These are phyloP conservation scores for Sporothrix luriei DNA, from an alignment of 2,329 filamentous ascomycete species.

Conservation along the genomic window DNA sequence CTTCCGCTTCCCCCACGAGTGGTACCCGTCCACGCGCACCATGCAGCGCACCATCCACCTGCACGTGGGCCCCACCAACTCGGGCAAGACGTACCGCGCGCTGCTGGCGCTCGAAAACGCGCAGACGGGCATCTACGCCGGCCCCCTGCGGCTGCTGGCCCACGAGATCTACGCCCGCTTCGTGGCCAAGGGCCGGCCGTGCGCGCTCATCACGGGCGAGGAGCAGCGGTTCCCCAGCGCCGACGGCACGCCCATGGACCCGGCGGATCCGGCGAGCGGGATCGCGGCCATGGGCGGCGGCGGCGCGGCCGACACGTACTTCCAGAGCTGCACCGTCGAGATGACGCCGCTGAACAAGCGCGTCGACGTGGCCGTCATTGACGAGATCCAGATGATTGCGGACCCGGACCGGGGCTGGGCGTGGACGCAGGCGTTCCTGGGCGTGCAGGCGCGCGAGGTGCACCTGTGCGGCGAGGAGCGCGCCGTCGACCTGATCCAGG, in stretches of 20 bases:
- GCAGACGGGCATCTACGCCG: slow-evolving; percentile 81
- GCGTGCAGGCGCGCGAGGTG: slow-evolving; percentile 82
- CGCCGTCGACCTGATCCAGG: slow-evolving; percentile 74
- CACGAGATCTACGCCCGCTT: slow-evolving; percentile 95
- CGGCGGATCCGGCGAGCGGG: neutral
- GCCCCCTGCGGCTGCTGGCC: slow-evolving; percentile 82
- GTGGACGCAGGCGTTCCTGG: slow-evolving; percentile 89
- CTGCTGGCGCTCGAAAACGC: slow-evolving; percentile 79
- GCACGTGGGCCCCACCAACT: slow-evolving; percentile 96
- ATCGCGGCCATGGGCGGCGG: slow-evolving; percentile 13
- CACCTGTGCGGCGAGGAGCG: slow-evolving; percentile 92
- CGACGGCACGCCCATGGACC: slow-evolving; percentile 24
- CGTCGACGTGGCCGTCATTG: slow-evolving; percentile 90
- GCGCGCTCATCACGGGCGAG: slow-evolving; percentile 86
- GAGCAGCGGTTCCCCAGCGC: slow-evolving; percentile 72
- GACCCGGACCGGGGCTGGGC: slow-evolving; percentile 81
- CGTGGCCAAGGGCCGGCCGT: slow-evolving; percentile 72
- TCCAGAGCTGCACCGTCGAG: slow-evolving; percentile 90
- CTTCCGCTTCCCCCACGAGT: slow-evolving; percentile 84
- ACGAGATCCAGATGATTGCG: slow-evolving; percentile 98
- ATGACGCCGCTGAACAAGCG: slow-evolving; percentile 64
- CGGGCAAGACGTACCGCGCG: slow-evolving; percentile 95
- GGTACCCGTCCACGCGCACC: slow-evolving; percentile 82
- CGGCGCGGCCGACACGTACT: slow-evolving; percentile 52
- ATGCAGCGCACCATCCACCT: slow-evolving; percentile 84